Evolutionary conservation across 345 rosid species (phyloP).

Genomic region (Salix suchowensis): DNA sequence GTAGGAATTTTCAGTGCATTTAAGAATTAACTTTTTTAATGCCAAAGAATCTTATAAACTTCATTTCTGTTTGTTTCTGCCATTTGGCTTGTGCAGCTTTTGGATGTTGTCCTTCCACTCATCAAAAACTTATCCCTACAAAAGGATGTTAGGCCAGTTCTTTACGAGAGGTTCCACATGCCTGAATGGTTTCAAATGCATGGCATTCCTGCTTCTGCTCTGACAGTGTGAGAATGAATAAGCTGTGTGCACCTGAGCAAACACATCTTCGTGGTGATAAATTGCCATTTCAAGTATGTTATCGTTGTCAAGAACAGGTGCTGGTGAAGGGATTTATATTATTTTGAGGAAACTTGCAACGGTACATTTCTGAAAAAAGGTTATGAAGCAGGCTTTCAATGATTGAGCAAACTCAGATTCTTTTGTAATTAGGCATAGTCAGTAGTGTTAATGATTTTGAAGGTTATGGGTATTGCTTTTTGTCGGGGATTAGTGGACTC

Average conservation of each 20-base stretch:
- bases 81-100: constrained; percentile 9
- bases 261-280: neutral
- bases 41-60: neutral
- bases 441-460: neutral
- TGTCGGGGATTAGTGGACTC: neutral
- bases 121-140: constrained; percentile 9
- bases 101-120: constrained; percentile 18
- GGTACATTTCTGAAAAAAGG: neutral
- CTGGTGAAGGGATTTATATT: neutral
- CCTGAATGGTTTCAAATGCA: constrained; percentile 20
- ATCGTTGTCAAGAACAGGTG: neutral
- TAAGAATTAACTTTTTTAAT: neutral
- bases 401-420: neutral
- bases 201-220: neutral
- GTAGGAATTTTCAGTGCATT: constrained; percentile 23
- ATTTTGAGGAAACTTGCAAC: neutral
- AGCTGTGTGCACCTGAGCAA: neutral
- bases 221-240: neutral
- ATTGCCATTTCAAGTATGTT: neutral
- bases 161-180: constrained; percentile 21
- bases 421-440: neutral
- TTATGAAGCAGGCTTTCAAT: neutral
- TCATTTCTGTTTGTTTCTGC: neutral
- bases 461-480: neutral
- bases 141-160: constrained; percentile 15